A percentile compares a stretch with the other conserved stretches of the same genome.
Evolutionary conservation across 805 yeast species (phyloP).

Genomic region (Kodamaea kakaduensis): DNA sequence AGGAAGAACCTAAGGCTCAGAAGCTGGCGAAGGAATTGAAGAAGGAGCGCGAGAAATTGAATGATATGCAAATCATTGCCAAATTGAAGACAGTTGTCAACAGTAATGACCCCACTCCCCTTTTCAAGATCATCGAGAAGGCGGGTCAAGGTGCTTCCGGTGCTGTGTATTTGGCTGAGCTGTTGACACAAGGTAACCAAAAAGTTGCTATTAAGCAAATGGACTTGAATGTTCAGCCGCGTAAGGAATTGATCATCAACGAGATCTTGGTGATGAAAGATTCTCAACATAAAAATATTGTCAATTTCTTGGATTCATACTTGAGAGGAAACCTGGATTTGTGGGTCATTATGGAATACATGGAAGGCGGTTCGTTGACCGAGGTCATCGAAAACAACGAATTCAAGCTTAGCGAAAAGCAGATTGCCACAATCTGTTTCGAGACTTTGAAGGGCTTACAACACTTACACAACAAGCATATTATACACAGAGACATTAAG

Average conservation of each 20-base stretch:
- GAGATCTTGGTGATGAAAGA: slow-evolving; percentile 97
- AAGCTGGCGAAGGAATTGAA: slow-evolving; percentile 39
- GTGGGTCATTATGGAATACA: slow-evolving; percentile 99
- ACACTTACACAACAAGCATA: slow-evolving; percentile 85
- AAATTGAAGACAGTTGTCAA: slow-evolving; percentile 79
- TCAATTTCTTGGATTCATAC: slow-evolving; percentile 89
- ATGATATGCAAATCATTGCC: slow-evolving; percentile 84
- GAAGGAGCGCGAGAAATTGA: slow-evolving; percentile 47
- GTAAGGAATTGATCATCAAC: slow-evolving; percentile 91
- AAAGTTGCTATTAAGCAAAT: slow-evolving; percentile 96
- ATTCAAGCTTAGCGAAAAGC: slow-evolving; percentile 67
- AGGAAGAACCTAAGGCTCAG: slow-evolving; percentile 8
- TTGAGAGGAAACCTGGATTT: slow-evolving; percentile 73
- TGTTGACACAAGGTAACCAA: slow-evolving; percentile 49
- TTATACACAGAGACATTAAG: slow-evolving; percentile 66
- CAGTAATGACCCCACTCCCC: slow-evolving; percentile 79
- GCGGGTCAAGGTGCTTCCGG: slow-evolving; percentile 99
- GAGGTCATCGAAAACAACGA: slow-evolving; percentile 92
- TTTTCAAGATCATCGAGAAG: slow-evolving; percentile 69
- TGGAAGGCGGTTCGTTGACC: slow-evolving; percentile 98
- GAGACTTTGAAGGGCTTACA: slow-evolving; percentile 91
- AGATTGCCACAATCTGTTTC: slow-evolving; percentile 85
- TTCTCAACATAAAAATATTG: slow-evolving; percentile 90
- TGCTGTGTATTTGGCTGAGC: slow-evolving; percentile 82
- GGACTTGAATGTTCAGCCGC: slow-evolving; percentile 85